phyloP scores from a whole-genome alignment of 2,329 filamentous ascomycete genomes.

The Cercospora nicotianae region DNA sequence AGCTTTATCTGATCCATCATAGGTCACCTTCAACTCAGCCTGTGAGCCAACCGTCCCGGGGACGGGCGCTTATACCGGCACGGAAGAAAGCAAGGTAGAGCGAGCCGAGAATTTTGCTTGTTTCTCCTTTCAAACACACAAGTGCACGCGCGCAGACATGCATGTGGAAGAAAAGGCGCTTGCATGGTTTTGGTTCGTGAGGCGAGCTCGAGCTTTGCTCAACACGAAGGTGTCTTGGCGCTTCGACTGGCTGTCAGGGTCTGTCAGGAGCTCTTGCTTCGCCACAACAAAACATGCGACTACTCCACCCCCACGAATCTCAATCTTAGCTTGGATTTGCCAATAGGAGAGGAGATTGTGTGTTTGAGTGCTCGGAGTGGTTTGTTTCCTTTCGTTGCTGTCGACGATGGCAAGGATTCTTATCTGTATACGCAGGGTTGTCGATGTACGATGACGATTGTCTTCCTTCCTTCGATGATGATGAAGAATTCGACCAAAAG shows the following conservation, averaged over 20 bases:
- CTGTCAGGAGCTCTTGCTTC: background rate
- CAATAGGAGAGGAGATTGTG: background rate
- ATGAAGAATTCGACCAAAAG: background rate
- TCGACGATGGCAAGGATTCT: background rate
- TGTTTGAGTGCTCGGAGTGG: background rate
- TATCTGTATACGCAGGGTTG: background rate
- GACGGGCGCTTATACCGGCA: slow-evolving; percentile 1
- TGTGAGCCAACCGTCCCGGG: slow-evolving; percentile 1
- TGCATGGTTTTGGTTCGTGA: background rate
- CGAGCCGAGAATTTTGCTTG: background rate
- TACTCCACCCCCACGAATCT: background rate
- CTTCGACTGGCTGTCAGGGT: background rate
- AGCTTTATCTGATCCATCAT: background rate
- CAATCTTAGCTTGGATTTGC: background rate
- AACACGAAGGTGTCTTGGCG: background rate
- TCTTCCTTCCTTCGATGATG: background rate
- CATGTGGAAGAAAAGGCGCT: background rate
- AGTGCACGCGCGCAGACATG: background rate
- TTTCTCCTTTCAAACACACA: background rate
- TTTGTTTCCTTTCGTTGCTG: no score
- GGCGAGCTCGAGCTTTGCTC: background rate
- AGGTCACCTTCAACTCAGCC: background rate
- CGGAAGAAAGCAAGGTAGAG: background rate
- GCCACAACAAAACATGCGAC: background rate
- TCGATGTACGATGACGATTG: background rate